Evolutionary conservation across 495 filamentous ascomycete genomes (phyloP).

Genomic region (Cercophora samala): DNA sequence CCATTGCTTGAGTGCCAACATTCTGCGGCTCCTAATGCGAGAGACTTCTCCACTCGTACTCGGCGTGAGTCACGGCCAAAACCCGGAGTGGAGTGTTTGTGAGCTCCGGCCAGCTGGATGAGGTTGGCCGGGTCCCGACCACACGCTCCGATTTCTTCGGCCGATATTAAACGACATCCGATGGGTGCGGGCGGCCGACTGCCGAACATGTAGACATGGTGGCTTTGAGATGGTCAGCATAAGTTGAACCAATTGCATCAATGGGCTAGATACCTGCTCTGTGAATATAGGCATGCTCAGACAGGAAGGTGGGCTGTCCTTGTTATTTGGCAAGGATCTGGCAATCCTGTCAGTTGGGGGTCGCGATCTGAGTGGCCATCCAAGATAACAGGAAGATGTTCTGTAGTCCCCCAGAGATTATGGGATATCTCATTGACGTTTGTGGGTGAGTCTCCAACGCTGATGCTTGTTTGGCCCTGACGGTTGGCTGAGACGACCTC

Average conservation of each 20-base stretch:
- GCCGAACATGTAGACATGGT: neutral
- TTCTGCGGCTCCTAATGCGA: neutral
- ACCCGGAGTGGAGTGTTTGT: neutral
- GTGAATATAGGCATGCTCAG: neutral
- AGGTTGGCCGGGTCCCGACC: neutral
- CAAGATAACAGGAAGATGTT: too few species aligned
- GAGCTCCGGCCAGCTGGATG: constrained; percentile 1
- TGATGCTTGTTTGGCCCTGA: neutral
- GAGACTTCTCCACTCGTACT: neutral
- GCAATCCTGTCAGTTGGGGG: too few species aligned
- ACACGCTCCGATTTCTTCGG: neutral
- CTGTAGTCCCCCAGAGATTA: too few species aligned
- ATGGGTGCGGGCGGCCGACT: neutral
- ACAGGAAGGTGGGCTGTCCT: neutral
- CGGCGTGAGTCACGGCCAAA: constrained; percentile 2
- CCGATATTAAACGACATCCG: neutral
- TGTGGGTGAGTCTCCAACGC: too few species aligned
- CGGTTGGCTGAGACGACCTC: neutral
- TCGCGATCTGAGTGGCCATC: too few species aligned
- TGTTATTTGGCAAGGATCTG: too few species aligned
- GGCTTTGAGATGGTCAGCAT: neutral
- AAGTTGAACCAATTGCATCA: neutral
- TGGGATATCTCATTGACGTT: too few species aligned
- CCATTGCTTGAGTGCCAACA: neutral
- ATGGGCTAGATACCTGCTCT: neutral